Evolutionary conservation across 306 rosid genomes (phyloP).

Genomic region (Urtica urens): DNA sequence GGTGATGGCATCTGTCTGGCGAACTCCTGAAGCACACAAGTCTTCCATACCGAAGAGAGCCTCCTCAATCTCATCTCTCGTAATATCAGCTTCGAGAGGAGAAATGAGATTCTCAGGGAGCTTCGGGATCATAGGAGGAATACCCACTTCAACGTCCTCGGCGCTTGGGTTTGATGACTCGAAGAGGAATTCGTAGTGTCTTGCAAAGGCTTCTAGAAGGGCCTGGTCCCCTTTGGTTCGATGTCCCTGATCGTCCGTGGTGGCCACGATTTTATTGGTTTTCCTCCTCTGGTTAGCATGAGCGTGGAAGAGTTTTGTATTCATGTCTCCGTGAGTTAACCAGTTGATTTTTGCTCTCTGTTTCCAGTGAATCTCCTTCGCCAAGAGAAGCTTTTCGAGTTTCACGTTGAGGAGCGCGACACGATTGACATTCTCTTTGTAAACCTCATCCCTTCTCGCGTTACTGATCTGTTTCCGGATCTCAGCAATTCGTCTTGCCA

Average conservation of each 20-base stretch:
- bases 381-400: neutral
- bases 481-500: neutral
- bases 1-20: no score
- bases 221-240: neutral
- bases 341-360: neutral
- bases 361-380: neutral
- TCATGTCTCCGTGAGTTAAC: neutral
- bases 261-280: neutral
- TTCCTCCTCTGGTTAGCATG: neutral
- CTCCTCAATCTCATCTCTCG: neutral
- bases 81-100: neutral
- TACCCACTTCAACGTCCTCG: neutral
- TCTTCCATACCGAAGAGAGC: neutral
- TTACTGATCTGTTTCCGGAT: neutral
- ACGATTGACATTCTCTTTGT: neutral
- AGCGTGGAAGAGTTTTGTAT: conserved; percentile 4
- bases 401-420: neutral
- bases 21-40: no score
- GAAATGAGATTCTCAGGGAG: neutral
- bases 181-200: neutral
- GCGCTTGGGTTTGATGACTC: neutral
- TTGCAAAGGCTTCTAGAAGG: neutral
- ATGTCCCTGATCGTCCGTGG: neutral
- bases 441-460: neutral
- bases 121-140: neutral